Conservation (phyloP, 345 rosid genomes). For the Salix exigua region DNA sequence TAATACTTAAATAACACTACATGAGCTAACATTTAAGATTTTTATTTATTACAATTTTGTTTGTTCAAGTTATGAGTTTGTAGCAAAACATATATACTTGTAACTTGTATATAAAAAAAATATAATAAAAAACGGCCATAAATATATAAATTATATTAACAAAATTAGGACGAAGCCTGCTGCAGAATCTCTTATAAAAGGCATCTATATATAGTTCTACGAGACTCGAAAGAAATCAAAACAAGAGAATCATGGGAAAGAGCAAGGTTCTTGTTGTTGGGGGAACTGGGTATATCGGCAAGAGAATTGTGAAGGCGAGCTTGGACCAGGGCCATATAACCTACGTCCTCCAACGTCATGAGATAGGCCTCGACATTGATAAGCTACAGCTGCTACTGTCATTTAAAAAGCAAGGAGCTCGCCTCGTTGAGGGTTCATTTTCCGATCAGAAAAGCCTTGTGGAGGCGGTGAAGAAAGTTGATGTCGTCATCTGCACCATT, state of each 20-base stretch:
- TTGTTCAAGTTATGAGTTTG: no score
- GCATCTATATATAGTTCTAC: background rate
- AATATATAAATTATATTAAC: background rate
- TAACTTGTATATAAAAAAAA: background rate
- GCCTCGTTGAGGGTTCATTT: constrained; percentile 43
- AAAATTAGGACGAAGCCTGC: background rate
- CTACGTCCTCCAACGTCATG: constrained; percentile 51
- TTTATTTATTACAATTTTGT: no score
- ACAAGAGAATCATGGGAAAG: constrained; percentile 24
- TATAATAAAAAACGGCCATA: background rate
- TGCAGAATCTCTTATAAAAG: background rate
- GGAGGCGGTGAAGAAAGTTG: constrained; percentile 46
- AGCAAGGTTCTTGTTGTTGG: constrained; percentile 60
- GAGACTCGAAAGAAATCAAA: background rate
- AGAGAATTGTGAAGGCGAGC: constrained; percentile 58
- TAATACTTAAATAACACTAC: no score
- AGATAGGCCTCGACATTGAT: constrained; percentile 61
- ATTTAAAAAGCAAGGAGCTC: constrained; percentile 56
- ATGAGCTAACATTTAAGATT: no score
- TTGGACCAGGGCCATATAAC: constrained; percentile 49
- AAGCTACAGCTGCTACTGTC: constrained; percentile 49
- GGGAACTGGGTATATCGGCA: constrained; percentile 57
- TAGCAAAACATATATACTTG: no score
- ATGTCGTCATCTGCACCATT: constrained; percentile 59
- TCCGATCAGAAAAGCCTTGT: constrained; percentile 45